phyloP scores from a whole-genome alignment of 805 yeast genomes.

The Wickerhamomyces rabaulensis region DNA sequence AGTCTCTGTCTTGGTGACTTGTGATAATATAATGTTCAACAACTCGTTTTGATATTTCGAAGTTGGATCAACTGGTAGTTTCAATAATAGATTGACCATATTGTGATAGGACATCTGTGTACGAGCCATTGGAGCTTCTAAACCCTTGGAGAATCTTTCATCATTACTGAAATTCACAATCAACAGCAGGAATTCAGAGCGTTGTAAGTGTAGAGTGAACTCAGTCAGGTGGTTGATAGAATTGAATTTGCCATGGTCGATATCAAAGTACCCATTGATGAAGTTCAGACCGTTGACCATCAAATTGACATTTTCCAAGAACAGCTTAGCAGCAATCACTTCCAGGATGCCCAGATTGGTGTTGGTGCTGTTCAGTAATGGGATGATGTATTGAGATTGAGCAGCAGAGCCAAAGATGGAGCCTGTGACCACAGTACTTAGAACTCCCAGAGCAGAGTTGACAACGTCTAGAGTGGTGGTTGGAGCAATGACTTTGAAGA shows the following conservation, averaged over 20 bases:
- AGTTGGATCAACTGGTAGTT: slow-evolving; percentile 11
- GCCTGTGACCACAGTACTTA: slow-evolving; percentile 18
- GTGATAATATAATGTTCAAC: slow-evolving; percentile 4
- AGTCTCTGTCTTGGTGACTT: slow-evolving; percentile 13
- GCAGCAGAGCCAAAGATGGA: slow-evolving; percentile 15
- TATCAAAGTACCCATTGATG: slow-evolving; percentile 15
- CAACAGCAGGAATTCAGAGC: slow-evolving; percentile 40
- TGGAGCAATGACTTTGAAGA: slow-evolving; percentile 36
- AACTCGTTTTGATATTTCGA: slow-evolving; percentile 18
- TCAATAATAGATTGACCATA: slow-evolving; percentile 11
- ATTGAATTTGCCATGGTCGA: slow-evolving; percentile 16
- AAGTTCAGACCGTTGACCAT: slow-evolving; percentile 16
- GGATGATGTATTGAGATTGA: slow-evolving; percentile 11
- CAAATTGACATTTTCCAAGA: slow-evolving; percentile 19
- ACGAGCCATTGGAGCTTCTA: slow-evolving; percentile 9
- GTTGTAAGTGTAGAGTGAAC: slow-evolving; percentile 41
- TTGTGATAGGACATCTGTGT: slow-evolving; percentile 7
- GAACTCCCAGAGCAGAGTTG: slow-evolving; percentile 38
- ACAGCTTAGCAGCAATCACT: slow-evolving; percentile 14
- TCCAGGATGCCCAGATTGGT: slow-evolving; percentile 13
- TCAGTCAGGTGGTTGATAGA: slow-evolving; percentile 30
- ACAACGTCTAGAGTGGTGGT: slow-evolving; percentile 33
- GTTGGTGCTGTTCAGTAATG: slow-evolving; percentile 14
- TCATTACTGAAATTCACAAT: slow-evolving; percentile 37
- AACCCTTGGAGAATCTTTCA: slow-evolving; percentile 12